phyloP scores from a whole-genome alignment of 306 rosid species.

The Macrotyloma uniflorum region DNA sequence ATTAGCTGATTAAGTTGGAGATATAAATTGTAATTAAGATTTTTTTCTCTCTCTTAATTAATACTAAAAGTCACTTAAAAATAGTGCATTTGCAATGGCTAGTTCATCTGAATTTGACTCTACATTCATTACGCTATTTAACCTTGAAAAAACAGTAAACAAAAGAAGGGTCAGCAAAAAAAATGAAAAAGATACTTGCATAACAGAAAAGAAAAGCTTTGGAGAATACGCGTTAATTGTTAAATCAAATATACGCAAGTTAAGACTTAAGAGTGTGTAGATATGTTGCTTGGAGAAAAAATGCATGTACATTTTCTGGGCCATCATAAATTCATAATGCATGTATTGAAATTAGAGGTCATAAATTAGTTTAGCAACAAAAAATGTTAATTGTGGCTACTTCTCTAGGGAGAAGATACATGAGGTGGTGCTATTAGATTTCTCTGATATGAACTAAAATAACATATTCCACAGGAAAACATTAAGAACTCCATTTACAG shows the following conservation, averaged over 20 bases:
- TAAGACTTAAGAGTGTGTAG: not conserved
- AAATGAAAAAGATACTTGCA: not conserved
- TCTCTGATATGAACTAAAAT: conserved; percentile 26
- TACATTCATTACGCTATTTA: not conserved
- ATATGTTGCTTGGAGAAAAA: not conserved
- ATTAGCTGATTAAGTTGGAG: conserved; percentile 3
- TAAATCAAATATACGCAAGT: not conserved
- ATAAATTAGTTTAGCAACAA: not conserved
- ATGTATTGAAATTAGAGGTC: not conserved
- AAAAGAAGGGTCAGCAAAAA: not conserved
- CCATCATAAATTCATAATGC: not conserved
- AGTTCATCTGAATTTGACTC: not conserved
- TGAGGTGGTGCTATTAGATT: not conserved
- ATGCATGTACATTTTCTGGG: not conserved
- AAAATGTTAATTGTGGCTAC: not conserved
- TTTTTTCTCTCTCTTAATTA: not conserved
- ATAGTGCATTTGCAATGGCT: no score
- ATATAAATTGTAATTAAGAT: not conserved
- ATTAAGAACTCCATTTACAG: conserved; percentile 21
- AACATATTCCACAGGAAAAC: conserved; percentile 18
- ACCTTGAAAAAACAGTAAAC: not conserved
- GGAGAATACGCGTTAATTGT: not conserved
- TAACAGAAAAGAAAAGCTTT: not conserved
- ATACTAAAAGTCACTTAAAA: conserved; percentile 1
- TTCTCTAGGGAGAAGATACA: not conserved